A percentile compares a stretch with the other conserved stretches of the same genome.
Evolutionary conservation across 2,329 filamentous ascomycete genomes (phyloP).

Genomic region (Coniochaeta sp.): DNA sequence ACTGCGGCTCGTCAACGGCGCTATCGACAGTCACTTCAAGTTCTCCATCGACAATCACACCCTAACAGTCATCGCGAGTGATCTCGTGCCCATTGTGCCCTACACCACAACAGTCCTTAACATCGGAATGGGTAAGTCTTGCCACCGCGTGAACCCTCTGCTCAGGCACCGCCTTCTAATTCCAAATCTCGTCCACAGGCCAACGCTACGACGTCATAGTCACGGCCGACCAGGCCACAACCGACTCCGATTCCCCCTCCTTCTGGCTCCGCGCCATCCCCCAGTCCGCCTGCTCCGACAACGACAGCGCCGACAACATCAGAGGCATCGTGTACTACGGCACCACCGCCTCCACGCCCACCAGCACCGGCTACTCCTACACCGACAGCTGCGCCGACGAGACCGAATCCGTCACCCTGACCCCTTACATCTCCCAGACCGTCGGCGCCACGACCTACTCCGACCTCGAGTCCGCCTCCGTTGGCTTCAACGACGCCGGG

Average conservation of each 20-base stretch:
- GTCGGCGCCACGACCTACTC: background rate
- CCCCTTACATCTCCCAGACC: background rate
- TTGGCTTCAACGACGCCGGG: slow-evolving; percentile 23
- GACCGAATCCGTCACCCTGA: slow-evolving; percentile 14
- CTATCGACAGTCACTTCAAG: slow-evolving; percentile 34
- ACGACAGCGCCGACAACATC: slow-evolving; percentile 32
- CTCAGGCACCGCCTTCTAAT: too few relatives aligned
- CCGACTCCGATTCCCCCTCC: background rate
- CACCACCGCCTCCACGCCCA: slow-evolving; percentile 9
- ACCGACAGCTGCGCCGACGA: slow-evolving; percentile 26
- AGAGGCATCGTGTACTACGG: slow-evolving; percentile 40
- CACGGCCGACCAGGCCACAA: slow-evolving; percentile 22
- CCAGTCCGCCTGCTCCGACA: slow-evolving; percentile 30
- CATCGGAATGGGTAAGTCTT: slow-evolving; percentile 14
- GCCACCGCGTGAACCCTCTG: too few relatives aligned
- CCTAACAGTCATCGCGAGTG: slow-evolving; percentile 49
- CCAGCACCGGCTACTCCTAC: slow-evolving; percentile 7
- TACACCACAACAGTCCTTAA: slow-evolving; percentile 38
- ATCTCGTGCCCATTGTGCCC: slow-evolving; percentile 50
- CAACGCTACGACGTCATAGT: slow-evolving; percentile 39
- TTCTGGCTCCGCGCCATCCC: slow-evolving; percentile 36
- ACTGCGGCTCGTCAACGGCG: slow-evolving; percentile 39
- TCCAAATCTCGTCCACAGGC: slow-evolving; percentile 26
- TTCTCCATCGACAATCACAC: slow-evolving; percentile 35
- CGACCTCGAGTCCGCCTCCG: slow-evolving; percentile 5